A percentile compares a stretch with the other conserved stretches of the same genome.
Conservation (phyloP, 306 rosid species). For the Carpinus fangiana region DNA sequence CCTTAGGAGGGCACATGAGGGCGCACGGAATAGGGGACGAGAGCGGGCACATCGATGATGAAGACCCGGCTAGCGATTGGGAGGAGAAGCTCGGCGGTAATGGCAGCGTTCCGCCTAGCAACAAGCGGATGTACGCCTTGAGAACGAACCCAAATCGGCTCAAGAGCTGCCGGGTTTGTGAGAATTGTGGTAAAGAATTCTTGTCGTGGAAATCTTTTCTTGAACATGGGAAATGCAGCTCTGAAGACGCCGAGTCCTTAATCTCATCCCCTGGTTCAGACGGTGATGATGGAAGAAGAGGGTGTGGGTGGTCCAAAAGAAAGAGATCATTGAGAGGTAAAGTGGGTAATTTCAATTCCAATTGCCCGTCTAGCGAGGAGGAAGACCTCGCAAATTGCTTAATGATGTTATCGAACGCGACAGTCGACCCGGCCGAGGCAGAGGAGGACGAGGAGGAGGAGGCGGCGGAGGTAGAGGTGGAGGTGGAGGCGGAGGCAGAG, state of each 20-base stretch:
- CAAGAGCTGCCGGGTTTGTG: slow-evolving; percentile 71
- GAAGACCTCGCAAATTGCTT: slow-evolving; percentile 87
- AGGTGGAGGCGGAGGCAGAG: slow-evolving; percentile 39
- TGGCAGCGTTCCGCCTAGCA: slow-evolving; percentile 45
- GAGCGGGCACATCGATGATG: slow-evolving; percentile 52
- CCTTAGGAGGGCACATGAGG: slow-evolving; percentile 97
- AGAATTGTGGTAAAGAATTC: slow-evolving; percentile 84
- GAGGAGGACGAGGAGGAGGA: slow-evolving; percentile 19
- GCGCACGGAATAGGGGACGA: slow-evolving; percentile 90
- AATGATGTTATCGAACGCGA: slow-evolving; percentile 84
- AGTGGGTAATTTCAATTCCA: slow-evolving; percentile 52
- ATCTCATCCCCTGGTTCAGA: slow-evolving; percentile 63
- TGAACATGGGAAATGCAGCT: slow-evolving; percentile 84
- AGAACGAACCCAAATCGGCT: slow-evolving; percentile 86
- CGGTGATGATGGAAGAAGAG: slow-evolving; percentile 34
- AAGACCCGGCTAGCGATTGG: slow-evolving; percentile 72
- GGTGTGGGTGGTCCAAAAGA: slow-evolving; percentile 69
- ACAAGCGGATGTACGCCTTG: slow-evolving; percentile 78
- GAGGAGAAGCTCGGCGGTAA: slow-evolving; percentile 53
- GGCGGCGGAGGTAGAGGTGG: slow-evolving; percentile 13
- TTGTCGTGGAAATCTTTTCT: slow-evolving; percentile 83
- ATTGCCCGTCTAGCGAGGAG: slow-evolving; percentile 78
- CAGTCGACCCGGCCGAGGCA: slow-evolving; percentile 41
- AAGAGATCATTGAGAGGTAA: slow-evolving; percentile 71
- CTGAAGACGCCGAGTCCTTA: slow-evolving; percentile 57